Percentiles rank a stretch among this genome's conserved stretches.
These are phyloP conservation scores for Chytridium lagenaria DNA, from an alignment of 371 early-diverging fungal species.

Conservation along the genomic window DNA sequence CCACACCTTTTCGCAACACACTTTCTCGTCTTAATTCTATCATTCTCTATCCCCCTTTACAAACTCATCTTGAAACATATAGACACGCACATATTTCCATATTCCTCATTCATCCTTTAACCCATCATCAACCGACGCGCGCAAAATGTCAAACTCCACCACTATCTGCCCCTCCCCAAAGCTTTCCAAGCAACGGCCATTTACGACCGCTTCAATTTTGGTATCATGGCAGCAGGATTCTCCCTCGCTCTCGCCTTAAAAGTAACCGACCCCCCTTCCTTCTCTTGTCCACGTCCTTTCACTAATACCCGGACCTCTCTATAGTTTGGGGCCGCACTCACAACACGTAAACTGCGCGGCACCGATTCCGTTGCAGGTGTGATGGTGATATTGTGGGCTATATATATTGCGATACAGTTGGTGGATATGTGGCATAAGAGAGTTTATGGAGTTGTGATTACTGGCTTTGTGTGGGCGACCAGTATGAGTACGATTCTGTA, in stretches of 20 bases:
- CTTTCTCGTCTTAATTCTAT: too few species aligned
- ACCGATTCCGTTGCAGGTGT: background rate
- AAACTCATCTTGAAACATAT: too few species aligned
- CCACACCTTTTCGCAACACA: too few species aligned
- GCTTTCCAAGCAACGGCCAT: background rate
- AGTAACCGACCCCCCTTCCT: too few species aligned
- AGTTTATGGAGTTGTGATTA: background rate
- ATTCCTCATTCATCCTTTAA: too few species aligned
- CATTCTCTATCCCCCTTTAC: too few species aligned
- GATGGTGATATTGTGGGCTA: background rate
- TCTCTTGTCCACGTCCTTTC: too few species aligned
- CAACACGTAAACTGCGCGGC: constrained; percentile 4
- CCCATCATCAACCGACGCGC: too few species aligned
- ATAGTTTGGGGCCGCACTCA: background rate
- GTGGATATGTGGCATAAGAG: background rate
- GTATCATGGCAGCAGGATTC: constrained; percentile 12
- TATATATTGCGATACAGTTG: background rate
- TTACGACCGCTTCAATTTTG: constrained; percentile 21
- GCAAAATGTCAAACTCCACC: background rate
- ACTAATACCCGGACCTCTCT: background rate
- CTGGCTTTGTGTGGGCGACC: background rate
- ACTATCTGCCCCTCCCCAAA: background rate
- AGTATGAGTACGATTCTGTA: background rate
- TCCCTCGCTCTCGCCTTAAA: constrained; percentile 3
- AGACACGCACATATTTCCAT: too few species aligned